Base-by-base conservation (phyloP, 164 flowering plant genomes). In the Akebia trifoliata region DNA sequence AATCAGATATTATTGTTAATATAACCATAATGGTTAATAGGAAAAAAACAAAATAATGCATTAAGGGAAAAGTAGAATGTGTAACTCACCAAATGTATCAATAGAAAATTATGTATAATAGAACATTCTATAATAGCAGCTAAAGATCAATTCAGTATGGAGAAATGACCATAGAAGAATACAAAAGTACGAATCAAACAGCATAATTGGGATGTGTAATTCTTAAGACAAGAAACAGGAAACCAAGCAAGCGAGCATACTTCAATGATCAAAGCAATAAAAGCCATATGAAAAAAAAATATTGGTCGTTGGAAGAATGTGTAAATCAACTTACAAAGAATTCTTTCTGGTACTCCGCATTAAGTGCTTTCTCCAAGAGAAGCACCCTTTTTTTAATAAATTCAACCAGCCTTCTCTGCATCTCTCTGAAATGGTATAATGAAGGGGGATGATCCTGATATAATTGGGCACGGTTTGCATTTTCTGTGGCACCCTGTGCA, bases 391-490 rank as follows among this genome's bases (percentile, higher is more conserved):
- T 94, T 71, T 90, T 94, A 47, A 94, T 69, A 64, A 80, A 94
- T 61, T 94, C 99, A 51, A 90, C 97, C 64, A 79, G 83, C 59
- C 88, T 78, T 76, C 96, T 74, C 82, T 87, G 97, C 82, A 81
- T 81, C 70, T 94, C 97, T 64, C 94, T 77, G 44, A 73, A 84
- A 63, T 82, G 82, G 64, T 72, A 86, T 24, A 75, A 43, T 37
- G 74, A 18, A 18, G 86, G 61, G 34, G 82, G 55, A n/a, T n/a
- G n/a, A 59, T 85, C 95, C 59, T 74, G 95, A 59, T 62, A 72
- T 18, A 59, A 6, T 43, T 79, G 87, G 46, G 74, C 26, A 53
- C 69, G 80, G 59, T 60, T 76, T 35, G 78, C 61, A 70, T 63
- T 48, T 62, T 81, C 86, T 35, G 63, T 39, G 2, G 59, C 52